Conservation (phyloP, 2,329 filamentous ascomycete species). For the Calonectria pauciramosa region DNA sequence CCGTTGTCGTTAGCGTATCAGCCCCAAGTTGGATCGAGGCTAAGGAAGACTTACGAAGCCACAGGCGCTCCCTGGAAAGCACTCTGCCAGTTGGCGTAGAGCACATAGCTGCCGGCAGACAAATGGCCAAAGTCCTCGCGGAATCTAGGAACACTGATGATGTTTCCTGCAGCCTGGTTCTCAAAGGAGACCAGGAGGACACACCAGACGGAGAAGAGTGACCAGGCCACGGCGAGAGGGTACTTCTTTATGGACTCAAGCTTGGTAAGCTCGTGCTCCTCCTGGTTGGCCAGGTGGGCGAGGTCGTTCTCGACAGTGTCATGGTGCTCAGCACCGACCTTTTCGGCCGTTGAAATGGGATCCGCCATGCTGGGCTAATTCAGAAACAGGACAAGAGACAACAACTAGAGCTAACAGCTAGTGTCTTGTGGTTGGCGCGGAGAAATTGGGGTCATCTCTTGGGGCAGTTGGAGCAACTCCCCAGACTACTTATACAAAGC, state of each 20-base stretch:
- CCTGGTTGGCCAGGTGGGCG: conserved; percentile 43
- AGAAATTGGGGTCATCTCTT: conserved; percentile 10
- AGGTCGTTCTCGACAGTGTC: conserved; percentile 31
- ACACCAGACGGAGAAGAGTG: conserved; percentile 55
- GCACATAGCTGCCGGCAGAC: conserved; percentile 53
- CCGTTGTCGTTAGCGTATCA: background rate
- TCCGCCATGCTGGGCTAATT: conserved; percentile 12
- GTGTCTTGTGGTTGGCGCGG: background rate
- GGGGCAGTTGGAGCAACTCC: conserved; percentile 12
- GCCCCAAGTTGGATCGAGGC: background rate
- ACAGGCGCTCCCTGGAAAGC: conserved; percentile 59
- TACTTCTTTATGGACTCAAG: conserved; percentile 42
- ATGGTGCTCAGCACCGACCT: conserved; percentile 31
- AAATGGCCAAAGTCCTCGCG: conserved; percentile 58
- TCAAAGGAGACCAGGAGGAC: conserved; percentile 57
- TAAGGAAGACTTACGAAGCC: conserved; percentile 46
- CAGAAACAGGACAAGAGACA: background rate
- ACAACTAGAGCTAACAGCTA: background rate
- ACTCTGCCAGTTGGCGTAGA: conserved; percentile 59
- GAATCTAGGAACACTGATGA: conserved; percentile 60
- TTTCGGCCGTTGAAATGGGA: conserved; percentile 25
- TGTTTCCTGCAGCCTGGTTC: conserved; percentile 56
- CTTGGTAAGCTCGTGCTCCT: conserved; percentile 44
- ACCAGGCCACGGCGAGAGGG: conserved; percentile 50
- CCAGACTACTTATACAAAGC: conserved; percentile 30